A percentile compares a stretch with the other conserved stretches of the same genome.
These are phyloP conservation scores for Stephanodiscus triporus DNA, from an alignment of 108 stramenopile species.

Conservation along the genomic window DNA sequence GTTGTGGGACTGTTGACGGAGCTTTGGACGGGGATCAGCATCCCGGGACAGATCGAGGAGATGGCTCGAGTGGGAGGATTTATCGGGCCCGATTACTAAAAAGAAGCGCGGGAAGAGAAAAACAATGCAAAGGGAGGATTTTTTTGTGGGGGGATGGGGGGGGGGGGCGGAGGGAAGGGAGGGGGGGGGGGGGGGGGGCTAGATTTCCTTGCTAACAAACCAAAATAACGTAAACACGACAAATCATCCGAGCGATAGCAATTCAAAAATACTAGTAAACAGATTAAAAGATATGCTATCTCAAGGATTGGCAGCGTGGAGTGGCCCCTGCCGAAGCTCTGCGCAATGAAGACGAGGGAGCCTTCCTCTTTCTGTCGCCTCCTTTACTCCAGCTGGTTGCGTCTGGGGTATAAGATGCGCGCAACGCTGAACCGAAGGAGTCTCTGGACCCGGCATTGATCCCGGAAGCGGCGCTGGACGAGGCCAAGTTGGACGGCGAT, in stretches of 20 bases:
- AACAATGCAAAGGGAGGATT: background rate
- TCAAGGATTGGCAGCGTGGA: background rate
- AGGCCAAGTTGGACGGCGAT: constrained; percentile 13
- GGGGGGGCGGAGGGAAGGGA: too few species aligned
- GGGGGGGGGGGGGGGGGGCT: background rate
- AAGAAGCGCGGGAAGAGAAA: background rate
- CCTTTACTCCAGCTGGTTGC: too few species aligned
- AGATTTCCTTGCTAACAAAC: background rate
- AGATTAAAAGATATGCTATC: background rate
- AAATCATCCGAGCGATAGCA: background rate
- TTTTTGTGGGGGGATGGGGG: background rate
- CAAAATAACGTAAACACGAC: background rate
- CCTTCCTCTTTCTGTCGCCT: too few species aligned
- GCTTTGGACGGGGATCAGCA: constrained; percentile 86
- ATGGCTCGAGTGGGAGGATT: constrained; percentile 89
- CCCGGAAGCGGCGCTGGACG: constrained; percentile 5
- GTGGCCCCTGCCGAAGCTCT: too few species aligned
- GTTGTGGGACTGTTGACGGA: constrained; percentile 93
- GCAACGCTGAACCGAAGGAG: too few species aligned
- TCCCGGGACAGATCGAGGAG: constrained; percentile 93
- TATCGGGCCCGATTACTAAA: constrained; percentile 69
- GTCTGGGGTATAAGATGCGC: too few species aligned
- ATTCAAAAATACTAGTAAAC: background rate
- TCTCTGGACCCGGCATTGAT: constrained; percentile 20
- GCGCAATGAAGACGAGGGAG: too few species aligned